Evolutionary conservation across 2,329 filamentous ascomycete genomes (phyloP).

Genomic region (Fusarium sp.): DNA sequence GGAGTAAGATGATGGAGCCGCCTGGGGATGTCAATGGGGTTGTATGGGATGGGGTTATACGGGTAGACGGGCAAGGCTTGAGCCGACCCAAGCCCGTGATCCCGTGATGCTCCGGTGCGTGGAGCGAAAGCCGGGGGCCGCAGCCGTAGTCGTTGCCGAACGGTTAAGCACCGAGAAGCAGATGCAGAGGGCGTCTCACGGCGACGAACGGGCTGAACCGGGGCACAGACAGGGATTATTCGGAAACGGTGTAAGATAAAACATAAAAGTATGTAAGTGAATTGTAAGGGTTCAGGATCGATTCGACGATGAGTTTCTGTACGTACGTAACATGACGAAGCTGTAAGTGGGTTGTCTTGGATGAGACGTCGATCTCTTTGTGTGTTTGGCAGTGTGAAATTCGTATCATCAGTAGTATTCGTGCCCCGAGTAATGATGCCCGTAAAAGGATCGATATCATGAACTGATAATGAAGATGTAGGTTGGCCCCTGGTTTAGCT

Average conservation of each 20-base stretch:
- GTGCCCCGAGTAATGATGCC: constrained; percentile 9
- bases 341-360: constrained; percentile 19
- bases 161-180: constrained; percentile 39
- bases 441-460: constrained; percentile 28
- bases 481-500: constrained; percentile 4
- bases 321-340: constrained; percentile 23
- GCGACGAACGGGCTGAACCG: constrained; percentile 47
- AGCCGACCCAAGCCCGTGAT: constrained; percentile 49
- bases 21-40: constrained; percentile 31
- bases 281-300: constrained; percentile 17
- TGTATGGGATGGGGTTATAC: constrained; percentile 40
- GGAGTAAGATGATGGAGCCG: constrained; percentile 42
- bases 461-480: constrained; percentile 32
- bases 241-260: constrained; percentile 25
- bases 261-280: constrained; percentile 22
- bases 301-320: constrained; percentile 24
- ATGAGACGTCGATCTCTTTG: constrained; percentile 17
- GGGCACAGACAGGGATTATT: constrained; percentile 42
- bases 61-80: constrained; percentile 39
- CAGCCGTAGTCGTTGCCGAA: constrained; percentile 49
- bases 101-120: constrained; percentile 50
- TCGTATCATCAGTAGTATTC: background rate
- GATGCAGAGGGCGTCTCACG: constrained; percentile 18
- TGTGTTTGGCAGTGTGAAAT: constrained; percentile 1
- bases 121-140: constrained; percentile 44